Conservation (phyloP, 495 filamentous ascomycete genomes). For the Tuber aestivum region DNA sequence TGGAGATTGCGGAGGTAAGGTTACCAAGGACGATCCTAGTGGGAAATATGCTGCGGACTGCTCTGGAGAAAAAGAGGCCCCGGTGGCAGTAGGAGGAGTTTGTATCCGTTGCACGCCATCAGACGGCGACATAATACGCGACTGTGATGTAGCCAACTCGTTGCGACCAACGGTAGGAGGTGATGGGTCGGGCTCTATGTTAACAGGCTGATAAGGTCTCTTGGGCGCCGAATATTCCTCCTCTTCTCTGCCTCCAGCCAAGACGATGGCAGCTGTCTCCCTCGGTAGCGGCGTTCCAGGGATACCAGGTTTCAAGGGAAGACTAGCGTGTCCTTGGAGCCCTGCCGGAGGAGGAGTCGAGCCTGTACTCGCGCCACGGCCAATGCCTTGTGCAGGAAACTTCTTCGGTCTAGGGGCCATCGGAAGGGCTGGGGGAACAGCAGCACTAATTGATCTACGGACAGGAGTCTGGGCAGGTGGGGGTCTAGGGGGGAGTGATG, state of each 20-base stretch:
- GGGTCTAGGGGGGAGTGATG: slow-evolving; percentile 34
- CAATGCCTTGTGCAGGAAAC: slow-evolving; percentile 38
- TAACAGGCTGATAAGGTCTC: slow-evolving; percentile 32
- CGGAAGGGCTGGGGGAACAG: slow-evolving; percentile 38
- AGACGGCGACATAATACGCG: background rate
- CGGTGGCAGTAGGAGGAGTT: background rate
- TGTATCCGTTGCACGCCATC: background rate
- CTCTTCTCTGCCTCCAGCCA: slow-evolving; percentile 34
- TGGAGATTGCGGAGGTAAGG: background rate
- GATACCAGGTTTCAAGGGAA: slow-evolving; percentile 38
- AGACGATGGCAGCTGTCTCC: slow-evolving; percentile 40
- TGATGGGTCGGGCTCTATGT: background rate
- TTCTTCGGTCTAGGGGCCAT: slow-evolving; percentile 34
- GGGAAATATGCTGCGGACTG: background rate
- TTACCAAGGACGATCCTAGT: background rate
- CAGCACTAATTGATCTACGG: slow-evolving; percentile 8
- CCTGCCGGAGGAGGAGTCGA: background rate
- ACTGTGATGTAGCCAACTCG: background rate
- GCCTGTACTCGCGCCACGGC: slow-evolving; percentile 28
- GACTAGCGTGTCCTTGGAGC: slow-evolving; percentile 36
- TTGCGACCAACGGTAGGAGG: background rate
- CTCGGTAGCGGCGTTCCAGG: slow-evolving; percentile 38
- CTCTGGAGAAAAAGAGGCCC: background rate
- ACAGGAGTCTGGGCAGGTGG: slow-evolving; percentile 29
- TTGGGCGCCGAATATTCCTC: slow-evolving; percentile 25